Evolutionary conservation across 169 alveolate genomes (phyloP).

Genomic region (Eimeria praecox): DNA sequence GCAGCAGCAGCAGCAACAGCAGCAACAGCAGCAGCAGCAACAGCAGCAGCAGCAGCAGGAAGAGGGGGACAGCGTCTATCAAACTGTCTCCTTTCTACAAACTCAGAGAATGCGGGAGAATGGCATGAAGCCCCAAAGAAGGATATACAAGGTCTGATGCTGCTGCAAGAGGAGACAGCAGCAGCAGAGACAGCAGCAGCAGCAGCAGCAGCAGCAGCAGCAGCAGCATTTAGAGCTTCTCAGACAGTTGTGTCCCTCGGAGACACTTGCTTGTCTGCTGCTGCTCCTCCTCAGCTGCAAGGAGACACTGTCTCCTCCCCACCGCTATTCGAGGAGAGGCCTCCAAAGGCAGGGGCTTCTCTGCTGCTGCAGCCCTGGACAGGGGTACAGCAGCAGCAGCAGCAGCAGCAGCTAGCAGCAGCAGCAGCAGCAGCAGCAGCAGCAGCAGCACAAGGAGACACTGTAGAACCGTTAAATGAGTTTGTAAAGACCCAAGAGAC

Average conservation of each 20-base stretch:
- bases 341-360: neutral
- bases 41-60: neutral
- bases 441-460: slow-evolving; percentile 6
- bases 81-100: neutral
- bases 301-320: too few species aligned
- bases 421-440: slow-evolving; percentile 4
- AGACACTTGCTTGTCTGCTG: neutral
- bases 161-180: slow-evolving; percentile 14
- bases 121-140: neutral
- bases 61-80: neutral
- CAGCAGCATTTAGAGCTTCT: too few species aligned
- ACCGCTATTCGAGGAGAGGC: too few species aligned
- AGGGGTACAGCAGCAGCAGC: neutral
- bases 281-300: neutral
- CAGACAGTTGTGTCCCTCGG: neutral
- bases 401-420: neutral
- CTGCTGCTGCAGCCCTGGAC: neutral
- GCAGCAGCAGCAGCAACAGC: neutral
- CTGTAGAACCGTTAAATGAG: neutral
- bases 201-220: too few species aligned
- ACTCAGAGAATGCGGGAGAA: neutral
- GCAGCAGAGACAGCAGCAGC: neutral
- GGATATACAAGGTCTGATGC: neutral
- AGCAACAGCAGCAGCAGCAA: too few species aligned
- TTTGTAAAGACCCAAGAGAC: neutral